Evolutionary conservation across 306 rosid genomes (phyloP).

Genomic region (Rubus parviflorus): DNA sequence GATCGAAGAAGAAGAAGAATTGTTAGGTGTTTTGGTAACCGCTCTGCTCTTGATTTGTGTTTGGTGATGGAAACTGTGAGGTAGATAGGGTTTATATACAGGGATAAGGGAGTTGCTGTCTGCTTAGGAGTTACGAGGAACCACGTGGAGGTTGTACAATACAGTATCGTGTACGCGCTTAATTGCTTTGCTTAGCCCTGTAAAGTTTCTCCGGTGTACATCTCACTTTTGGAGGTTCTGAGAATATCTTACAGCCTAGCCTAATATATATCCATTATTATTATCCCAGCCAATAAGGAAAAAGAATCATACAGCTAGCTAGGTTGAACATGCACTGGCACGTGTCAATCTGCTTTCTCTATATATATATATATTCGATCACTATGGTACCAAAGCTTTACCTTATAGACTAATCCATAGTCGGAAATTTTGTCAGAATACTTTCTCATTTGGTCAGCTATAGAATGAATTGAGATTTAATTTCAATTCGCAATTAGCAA

Average conservation of each 20-base stretch:
- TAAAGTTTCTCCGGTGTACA: neutral
- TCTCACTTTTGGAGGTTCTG: neutral
- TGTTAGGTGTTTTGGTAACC: neutral
- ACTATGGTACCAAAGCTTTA: too few species aligned
- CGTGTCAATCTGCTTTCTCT: neutral
- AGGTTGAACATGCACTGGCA: constrained; percentile 2
- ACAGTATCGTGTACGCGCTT: neutral
- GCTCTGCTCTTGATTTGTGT: constrained; percentile 1
- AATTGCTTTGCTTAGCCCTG: neutral
- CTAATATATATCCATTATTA: too few species aligned
- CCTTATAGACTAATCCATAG: too few species aligned
- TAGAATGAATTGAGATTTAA: too few species aligned
- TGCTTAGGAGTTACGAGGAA: neutral
- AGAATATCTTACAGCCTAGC: neutral
- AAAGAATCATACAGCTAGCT: constrained; percentile 8
- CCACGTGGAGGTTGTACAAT: neutral
- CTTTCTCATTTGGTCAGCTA: too few species aligned
- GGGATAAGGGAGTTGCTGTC: neutral
- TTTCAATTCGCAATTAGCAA: too few species aligned
- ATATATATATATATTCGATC: too few species aligned
- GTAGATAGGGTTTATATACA: neutral
- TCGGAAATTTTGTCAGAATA: too few species aligned
- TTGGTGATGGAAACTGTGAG: neutral
- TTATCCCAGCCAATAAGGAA: neutral
- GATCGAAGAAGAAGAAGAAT: neutral